Base-by-base conservation (phyloP, 345 rosid species). In the Physaria fendleri region DNA sequence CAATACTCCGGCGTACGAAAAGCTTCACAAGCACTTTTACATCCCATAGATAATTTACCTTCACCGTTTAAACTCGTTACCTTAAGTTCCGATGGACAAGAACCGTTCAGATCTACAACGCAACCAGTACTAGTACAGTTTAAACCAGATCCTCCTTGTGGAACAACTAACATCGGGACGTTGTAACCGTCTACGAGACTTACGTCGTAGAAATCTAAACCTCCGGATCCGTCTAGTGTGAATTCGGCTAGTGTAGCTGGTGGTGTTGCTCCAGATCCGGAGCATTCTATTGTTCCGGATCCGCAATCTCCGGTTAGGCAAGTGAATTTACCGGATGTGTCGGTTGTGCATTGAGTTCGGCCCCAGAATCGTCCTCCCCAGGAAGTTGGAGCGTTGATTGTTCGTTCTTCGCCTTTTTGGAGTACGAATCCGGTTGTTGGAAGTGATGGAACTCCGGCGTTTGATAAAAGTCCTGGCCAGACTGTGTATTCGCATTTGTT, bases 301-400 rank as follows among this genome's bases (percentile, higher is more conserved):
- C 99, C 89, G 71, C 99, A 93, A 63, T 93, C 99, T 1, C 78
- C 99, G 32, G 99, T 86, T 1, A 60, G 30, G 66, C 99, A 93
- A 5, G 94, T 58, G 77, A 89, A 82, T 55, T 83, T 79, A 0
- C 73, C 68, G 2, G 81, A 79, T 2, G 82, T 10, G 74, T 83
- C 95, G 28, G 76, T 56, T 37, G 85, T 18, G 77, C 99, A 92
- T 47, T 40, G 75, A 10, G 96, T 92, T 8, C 99, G 77, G 8
- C 81, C 99, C 99, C 99, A 92, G 73, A 92, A 70, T 10, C 97
- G 78, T 65, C 99, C 99, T 1, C 88, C 93, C 99, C 99, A 92
- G 11, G 90, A 77, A 1, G 88, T 14, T 1, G 99, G 99, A 4
- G 90, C 83, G 20, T 72, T 17, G 35, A 92, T 51, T 60, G 78